A percentile compares a stretch with the other conserved stretches of the same genome.
Evolutionary conservation across 371 early-diverging fungal genomes (phyloP).

Genomic region (Mortierella sp.): DNA sequence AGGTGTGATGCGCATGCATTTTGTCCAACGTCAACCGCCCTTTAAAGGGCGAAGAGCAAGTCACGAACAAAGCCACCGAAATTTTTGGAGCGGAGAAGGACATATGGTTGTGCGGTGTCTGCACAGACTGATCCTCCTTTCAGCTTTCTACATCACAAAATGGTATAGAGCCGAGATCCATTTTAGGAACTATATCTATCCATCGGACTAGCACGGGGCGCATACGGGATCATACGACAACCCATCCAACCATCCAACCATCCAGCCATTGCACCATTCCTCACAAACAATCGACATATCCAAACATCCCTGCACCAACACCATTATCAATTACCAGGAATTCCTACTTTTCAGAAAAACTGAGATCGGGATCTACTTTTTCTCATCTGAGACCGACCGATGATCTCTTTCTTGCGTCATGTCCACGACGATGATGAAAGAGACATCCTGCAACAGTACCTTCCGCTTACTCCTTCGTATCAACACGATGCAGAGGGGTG

Average conservation of each 20-base stretch:
- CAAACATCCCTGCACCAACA: neutral
- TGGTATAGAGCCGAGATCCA: slow-evolving; percentile 28
- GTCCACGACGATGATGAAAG: neutral
- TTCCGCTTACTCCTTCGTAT: neutral
- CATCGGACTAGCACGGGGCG: slow-evolving; percentile 6
- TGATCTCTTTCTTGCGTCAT: neutral
- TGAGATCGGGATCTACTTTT: neutral
- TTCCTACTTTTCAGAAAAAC: neutral
- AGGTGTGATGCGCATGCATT: neutral
- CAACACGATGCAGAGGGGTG: neutral
- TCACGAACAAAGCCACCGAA: slow-evolving; percentile 13
- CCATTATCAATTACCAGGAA: neutral
- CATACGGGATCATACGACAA: too few species aligned
- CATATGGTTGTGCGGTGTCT: neutral
- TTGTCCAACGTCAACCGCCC: too few species aligned
- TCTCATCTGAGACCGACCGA: neutral
- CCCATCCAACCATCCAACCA: slow-evolving; percentile 25
- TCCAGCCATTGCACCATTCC: neutral
- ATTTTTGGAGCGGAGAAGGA: neutral
- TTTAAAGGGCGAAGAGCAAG: neutral
- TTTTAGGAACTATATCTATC: slow-evolving; percentile 16
- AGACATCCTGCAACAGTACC: neutral
- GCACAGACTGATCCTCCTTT: slow-evolving; percentile 32
- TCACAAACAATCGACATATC: neutral
- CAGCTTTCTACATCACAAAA: slow-evolving; percentile 43